A percentile compares a stretch with the other conserved stretches of the same genome.
Evolutionary conservation across 345 rosid genomes (phyloP).

Genomic region (Nasturtium officinale): DNA sequence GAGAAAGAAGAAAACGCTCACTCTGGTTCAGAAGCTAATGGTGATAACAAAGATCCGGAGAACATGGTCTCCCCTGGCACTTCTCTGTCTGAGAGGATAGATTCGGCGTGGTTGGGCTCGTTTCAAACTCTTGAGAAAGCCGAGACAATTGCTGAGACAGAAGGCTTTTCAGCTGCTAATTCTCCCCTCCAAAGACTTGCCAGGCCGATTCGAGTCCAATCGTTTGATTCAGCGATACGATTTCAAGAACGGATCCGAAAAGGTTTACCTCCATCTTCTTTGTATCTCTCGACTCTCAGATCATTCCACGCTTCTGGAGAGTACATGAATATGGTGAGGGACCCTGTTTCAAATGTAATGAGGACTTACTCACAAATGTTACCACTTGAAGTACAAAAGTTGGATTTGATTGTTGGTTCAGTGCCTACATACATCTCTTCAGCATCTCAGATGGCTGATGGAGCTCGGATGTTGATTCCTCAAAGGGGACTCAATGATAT

Average conservation of each 20-base stretch:
- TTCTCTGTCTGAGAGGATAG: conserved; percentile 84
- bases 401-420: conserved; percentile 56
- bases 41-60: conserved; percentile 31
- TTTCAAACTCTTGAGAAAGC: conserved; percentile 47
- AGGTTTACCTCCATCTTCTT: conserved; percentile 64
- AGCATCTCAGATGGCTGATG: conserved; percentile 66
- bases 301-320: conserved; percentile 95
- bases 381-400: conserved; percentile 69
- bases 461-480: conserved; percentile 76
- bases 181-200: conserved; percentile 53
- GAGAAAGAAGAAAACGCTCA: conserved; percentile 43
- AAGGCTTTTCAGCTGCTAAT: conserved; percentile 47
- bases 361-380: conserved; percentile 65
- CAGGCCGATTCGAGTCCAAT: conserved; percentile 67
- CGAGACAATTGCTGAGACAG: conserved; percentile 46
- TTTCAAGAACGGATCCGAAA: conserved; percentile 61
- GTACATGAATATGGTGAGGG: conserved; percentile 74
- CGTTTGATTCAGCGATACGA: conserved; percentile 86
- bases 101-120: conserved; percentile 98
- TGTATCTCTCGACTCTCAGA: conserved; percentile 58
- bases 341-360: conserved; percentile 65
- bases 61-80: conserved; percentile 52
- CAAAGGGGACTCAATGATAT: conserved; percentile 57
- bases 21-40: conserved; percentile 49
- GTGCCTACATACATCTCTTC: conserved; percentile 60